Conservation (phyloP, 371 early-diverging fungal species). For the Cokeromyces recurvatus region DNA sequence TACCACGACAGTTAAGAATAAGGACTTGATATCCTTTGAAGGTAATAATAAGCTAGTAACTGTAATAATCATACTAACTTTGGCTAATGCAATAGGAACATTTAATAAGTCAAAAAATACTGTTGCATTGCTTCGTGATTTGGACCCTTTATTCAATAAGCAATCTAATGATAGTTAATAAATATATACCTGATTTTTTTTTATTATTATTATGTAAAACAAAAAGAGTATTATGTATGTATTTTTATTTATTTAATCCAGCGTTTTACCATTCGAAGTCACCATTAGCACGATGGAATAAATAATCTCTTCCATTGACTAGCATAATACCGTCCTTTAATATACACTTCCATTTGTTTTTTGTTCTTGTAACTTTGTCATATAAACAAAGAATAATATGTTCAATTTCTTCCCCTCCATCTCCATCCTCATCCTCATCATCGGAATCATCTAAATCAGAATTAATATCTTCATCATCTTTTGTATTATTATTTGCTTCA, state of each 20-base stretch:
- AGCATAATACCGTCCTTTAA: constrained; percentile 93
- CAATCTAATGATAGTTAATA: not conserved
- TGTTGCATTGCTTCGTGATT: constrained; percentile 1
- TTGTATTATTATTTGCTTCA: not conserved
- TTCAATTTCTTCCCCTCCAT: constrained; percentile 73
- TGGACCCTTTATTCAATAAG: constrained; percentile 16
- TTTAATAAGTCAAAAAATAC: not conserved
- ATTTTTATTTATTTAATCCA: not conserved
- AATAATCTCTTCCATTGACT: constrained; percentile 90
- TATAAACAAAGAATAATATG: constrained; percentile 93
- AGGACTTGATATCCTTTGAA: constrained; percentile 1
- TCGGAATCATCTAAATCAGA: constrained; percentile 83
- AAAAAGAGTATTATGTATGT: not conserved
- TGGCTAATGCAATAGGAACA: not conserved
- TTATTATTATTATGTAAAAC: not conserved
- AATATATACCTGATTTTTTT: not conserved
- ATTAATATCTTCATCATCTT: constrained; percentile 72
- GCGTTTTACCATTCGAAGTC: constrained; percentile 88
- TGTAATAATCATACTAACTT: too few species aligned
- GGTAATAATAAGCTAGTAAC: too few species aligned
- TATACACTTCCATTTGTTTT: constrained; percentile 97
- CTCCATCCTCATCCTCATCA: constrained; percentile 70
- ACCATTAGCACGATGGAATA: constrained; percentile 89
- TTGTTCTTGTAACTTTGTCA: constrained; percentile 91
- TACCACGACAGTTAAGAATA: not conserved